A percentile compares a stretch with the other conserved stretches of the same genome.
phyloP scores from a whole-genome alignment of 352 stramenopile species.

The Globisporangium paroecandrum region DNA sequence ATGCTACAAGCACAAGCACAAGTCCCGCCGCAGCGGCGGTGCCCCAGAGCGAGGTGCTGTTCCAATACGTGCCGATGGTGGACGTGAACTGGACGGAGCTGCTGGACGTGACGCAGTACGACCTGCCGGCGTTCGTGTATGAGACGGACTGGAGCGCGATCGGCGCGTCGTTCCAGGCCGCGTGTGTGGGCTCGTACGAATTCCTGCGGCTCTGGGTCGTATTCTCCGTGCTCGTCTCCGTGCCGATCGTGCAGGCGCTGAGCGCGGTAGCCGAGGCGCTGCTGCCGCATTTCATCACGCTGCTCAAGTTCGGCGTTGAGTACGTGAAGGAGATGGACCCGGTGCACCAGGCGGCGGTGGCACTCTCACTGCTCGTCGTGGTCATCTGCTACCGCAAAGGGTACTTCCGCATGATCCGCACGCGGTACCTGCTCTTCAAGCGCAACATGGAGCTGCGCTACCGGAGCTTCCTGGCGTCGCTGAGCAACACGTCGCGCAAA shows the following conservation, averaged over 20 bases:
- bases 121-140: slow-evolving; percentile 41
- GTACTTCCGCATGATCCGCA: slow-evolving; percentile 55
- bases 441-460: slow-evolving; percentile 57
- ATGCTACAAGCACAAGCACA: background rate
- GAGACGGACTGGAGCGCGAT: slow-evolving; percentile 67
- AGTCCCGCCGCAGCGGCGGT: background rate
- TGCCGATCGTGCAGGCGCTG: slow-evolving; percentile 45
- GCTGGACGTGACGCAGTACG: slow-evolving; percentile 26
- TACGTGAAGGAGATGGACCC: slow-evolving; percentile 59
- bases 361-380: slow-evolving; percentile 25
- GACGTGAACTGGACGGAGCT: slow-evolving; percentile 13
- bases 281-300: slow-evolving; percentile 61
- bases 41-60: slow-evolving; percentile 9
- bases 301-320: slow-evolving; percentile 31
- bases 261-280: slow-evolving; percentile 44
- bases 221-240: slow-evolving; percentile 44
- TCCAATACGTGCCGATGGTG: slow-evolving; percentile 17
- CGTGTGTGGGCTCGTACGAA: slow-evolving; percentile 52
- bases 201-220: slow-evolving; percentile 55
- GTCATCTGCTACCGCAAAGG: slow-evolving; percentile 57
- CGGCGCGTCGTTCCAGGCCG: slow-evolving; percentile 47
- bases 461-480: slow-evolving; percentile 58
- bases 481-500: slow-evolving; percentile 65
- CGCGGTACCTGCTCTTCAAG: slow-evolving; percentile 50
- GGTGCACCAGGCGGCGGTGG: slow-evolving; percentile 45